phyloP scores from a whole-genome alignment of 2,329 filamentous ascomycete genomes.

The Fusarium virguliforme region DNA sequence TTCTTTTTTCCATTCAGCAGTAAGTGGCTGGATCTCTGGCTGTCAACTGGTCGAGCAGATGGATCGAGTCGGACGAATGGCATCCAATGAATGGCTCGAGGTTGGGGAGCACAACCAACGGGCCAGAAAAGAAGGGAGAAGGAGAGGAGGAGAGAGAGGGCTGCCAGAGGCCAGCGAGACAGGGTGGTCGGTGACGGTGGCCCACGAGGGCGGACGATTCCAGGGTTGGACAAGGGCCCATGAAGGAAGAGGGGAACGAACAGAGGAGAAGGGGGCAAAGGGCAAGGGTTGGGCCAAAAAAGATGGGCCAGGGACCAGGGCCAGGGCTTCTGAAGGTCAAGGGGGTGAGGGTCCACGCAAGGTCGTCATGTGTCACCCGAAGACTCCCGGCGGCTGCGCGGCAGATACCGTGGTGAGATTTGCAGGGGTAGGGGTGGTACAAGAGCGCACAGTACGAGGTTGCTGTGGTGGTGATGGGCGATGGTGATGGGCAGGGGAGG shows the following conservation, averaged over 20 bases:
- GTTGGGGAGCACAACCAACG: conserved; percentile 22
- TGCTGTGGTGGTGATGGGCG: conserved; percentile 17
- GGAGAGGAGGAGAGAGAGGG: neutral
- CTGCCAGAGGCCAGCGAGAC: neutral
- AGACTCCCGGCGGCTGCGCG: conserved; percentile 36
- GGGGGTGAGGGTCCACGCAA: conserved; percentile 25
- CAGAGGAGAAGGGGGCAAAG: conserved; percentile 7
- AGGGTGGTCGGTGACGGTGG: conserved; percentile 2
- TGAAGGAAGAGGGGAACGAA: conserved; percentile 16
- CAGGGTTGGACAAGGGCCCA: conserved; percentile 12
- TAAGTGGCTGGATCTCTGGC: conserved; percentile 16
- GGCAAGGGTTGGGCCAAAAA: conserved; percentile 12
- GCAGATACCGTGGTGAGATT: conserved; percentile 38
- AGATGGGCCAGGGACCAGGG: conserved; percentile 29
- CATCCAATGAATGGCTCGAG: conserved; percentile 30
- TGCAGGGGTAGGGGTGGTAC: conserved; percentile 22
- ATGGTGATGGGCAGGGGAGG: neutral
- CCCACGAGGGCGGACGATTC: neutral
- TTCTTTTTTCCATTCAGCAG: conserved; percentile 6
- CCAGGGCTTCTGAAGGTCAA: neutral
- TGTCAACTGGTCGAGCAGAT: conserved; percentile 1
- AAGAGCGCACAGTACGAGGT: conserved; percentile 25
- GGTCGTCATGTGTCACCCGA: conserved; percentile 41
- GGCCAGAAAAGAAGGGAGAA: neutral
- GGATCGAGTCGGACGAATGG: conserved; percentile 7